A percentile compares a stretch with the other conserved stretches of the same genome.
phyloP scores from a whole-genome alignment of 441 rosid species.

The Bocquillonia castaneifolia region DNA sequence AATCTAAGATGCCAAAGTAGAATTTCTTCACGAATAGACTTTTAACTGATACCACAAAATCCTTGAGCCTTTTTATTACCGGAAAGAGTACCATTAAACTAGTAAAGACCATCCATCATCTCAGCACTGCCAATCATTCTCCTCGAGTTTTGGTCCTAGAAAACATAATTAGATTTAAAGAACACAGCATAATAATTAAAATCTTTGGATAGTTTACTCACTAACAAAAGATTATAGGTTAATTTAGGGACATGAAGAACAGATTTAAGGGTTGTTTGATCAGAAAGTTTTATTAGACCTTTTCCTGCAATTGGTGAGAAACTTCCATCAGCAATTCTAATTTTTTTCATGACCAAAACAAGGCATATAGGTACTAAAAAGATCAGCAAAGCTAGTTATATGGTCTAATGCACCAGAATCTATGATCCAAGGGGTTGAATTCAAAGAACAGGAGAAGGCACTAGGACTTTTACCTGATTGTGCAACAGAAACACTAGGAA shows the following conservation, averaged over 20 bases:
- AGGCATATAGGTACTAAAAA: neutral
- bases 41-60: neutral
- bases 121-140: neutral
- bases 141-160: neutral
- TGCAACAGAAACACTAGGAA: slow-evolving; percentile 6
- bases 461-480: neutral
- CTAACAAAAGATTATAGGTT: neutral
- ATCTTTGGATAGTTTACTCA: slow-evolving; percentile 4
- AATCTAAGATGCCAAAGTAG: neutral
- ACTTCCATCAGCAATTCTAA: neutral
- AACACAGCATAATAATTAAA: neutral
- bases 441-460: neutral
- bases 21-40: neutral
- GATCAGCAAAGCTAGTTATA: neutral
- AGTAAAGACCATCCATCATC: neutral
- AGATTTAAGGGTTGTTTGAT: neutral
- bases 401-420: neutral
- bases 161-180: neutral
- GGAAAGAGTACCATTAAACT: neutral
- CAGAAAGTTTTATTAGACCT: neutral
- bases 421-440: neutral
- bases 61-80: neutral
- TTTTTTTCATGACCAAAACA: neutral
- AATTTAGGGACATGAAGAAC: slow-evolving; percentile 5
- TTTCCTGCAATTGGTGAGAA: slow-evolving; percentile 4